Conservation (phyloP, 257 asterid genomes). For the Osmanthus fragrans region DNA sequence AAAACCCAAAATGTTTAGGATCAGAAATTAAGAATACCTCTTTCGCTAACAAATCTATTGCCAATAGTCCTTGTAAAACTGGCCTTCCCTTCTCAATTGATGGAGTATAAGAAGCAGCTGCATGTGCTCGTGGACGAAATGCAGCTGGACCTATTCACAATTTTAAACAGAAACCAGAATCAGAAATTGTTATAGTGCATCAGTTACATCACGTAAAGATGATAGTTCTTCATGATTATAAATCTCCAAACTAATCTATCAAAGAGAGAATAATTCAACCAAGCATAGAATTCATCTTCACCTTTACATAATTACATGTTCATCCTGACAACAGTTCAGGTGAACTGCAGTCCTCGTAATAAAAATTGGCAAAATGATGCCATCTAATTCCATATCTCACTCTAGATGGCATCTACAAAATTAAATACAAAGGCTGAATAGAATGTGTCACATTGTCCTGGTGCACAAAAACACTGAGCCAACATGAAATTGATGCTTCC, state of each 20-base stretch:
- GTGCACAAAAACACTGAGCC: conserved; percentile 3
- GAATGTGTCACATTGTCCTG: conserved; percentile 5
- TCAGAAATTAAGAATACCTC: conserved; percentile 56
- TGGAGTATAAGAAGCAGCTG: conserved; percentile 64
- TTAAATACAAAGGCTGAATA: neutral
- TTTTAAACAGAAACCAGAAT: conserved; percentile 9
- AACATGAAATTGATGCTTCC: conserved; percentile 15
- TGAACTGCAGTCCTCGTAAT: conserved; percentile 22
- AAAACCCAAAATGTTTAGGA: conserved; percentile 7
- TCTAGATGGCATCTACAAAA: neutral
- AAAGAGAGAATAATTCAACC: conserved; percentile 16
- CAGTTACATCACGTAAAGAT: conserved; percentile 5
- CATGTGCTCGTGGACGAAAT: conserved; percentile 94
- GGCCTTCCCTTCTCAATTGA: conserved; percentile 92
- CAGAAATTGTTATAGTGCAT: conserved; percentile 11
- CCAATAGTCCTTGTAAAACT: conserved; percentile 91
- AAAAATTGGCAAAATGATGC: neutral
- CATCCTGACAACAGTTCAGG: conserved; percentile 9
- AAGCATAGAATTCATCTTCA: conserved; percentile 17
- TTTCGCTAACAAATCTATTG: conserved; percentile 87
- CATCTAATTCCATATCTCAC: neutral
- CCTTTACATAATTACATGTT: neutral
- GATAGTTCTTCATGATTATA: conserved; percentile 14
- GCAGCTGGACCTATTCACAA: conserved; percentile 86
- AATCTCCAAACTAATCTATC: conserved; percentile 1